These are phyloP conservation scores for Ilex paraguariensis DNA, from an alignment of 305 asterid genomes.

Conservation along the genomic window DNA sequence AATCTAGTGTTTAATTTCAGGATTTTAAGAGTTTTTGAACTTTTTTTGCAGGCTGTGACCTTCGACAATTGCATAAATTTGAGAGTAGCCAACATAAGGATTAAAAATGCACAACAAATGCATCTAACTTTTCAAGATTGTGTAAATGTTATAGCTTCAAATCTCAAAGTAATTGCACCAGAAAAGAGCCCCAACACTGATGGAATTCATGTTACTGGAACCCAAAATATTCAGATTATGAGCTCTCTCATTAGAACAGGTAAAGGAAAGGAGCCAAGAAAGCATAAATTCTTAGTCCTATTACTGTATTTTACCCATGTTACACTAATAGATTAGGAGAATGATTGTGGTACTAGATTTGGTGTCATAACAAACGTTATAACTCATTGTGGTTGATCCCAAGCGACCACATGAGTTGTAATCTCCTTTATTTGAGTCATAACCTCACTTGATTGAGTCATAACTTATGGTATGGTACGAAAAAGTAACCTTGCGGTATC, in stretches of 20 bases:
- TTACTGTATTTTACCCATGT: too few relatives aligned
- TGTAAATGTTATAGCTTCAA: slow-evolving; percentile 42
- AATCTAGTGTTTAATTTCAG: background rate
- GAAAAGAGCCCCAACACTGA: slow-evolving; percentile 84
- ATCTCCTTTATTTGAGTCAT: too few relatives aligned
- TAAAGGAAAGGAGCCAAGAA: slow-evolving; percentile 4
- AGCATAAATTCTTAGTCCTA: too few relatives aligned
- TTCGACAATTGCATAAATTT: slow-evolving; percentile 57
- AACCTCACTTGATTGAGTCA: too few relatives aligned
- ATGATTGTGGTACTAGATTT: too few relatives aligned
- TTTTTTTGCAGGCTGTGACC: slow-evolving; percentile 52
- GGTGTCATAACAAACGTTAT: too few relatives aligned
- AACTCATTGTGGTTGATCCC: too few relatives aligned
- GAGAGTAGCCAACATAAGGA: slow-evolving; percentile 33
- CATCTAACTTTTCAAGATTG: slow-evolving; percentile 60
- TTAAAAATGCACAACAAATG: slow-evolving; percentile 80
- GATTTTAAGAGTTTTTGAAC: background rate
- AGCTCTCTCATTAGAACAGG: slow-evolving; percentile 65
- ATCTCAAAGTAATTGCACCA: slow-evolving; percentile 53
- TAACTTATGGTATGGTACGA: too few relatives aligned
- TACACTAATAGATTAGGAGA: too few relatives aligned
- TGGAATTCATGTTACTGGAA: slow-evolving; percentile 80
- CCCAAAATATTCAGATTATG: slow-evolving; percentile 43
- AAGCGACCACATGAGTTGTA: too few relatives aligned
- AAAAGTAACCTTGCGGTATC: too few relatives aligned